Base-by-base conservation (phyloP, 306 rosid genomes). In the Inga laurina region DNA sequence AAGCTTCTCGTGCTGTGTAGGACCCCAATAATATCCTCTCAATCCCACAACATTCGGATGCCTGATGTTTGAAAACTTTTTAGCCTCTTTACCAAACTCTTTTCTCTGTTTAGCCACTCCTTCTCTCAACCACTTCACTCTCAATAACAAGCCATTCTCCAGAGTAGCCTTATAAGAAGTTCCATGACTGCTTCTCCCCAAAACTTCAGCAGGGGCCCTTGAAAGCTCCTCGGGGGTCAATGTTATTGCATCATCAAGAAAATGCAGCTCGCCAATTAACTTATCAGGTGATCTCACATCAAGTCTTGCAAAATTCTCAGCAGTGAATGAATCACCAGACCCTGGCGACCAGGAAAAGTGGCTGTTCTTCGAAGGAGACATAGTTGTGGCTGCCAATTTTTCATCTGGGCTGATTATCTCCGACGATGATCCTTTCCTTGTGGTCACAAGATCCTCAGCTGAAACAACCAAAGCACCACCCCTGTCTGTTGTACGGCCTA, bases 1-100 rank as follows among this genome's bases (percentile, higher is more conserved):
- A 75, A 97, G 99, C 88, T 97, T 94, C 90, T 97, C 99, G 34
- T 94, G 99, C 88, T 97, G 99, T 1, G 99, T 92, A 51, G 99
- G 99, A 43, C 99, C 99, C 99, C 99, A 97, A 72, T 97, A 97
- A 77, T 97, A 97, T 15, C 99, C 99, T 90, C 90, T 91, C 86
- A 97, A 84, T 73, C 98, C 97, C 27, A 92, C 99, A 51, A 97
- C 97, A 74, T 97, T 97, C 18, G 99, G 99, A 84, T 97, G 99
- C 82, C 99, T 88, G 71, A 94, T 94, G 87, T 94, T 97, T n/a
- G 97, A 87, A 85, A 97, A 94, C 70, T 97, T 97, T 49, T 94
- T 92, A 21, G 94, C 97, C 91, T 97, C 99, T 91, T 93, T 97
- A 16, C 93, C 93, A 74, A 97, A 97, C 85, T 97, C 99, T 85